These are phyloP conservation scores for Malus domestica DNA, from an alignment of 306 rosid species.

Conservation along the genomic window ASM211411v1 NC_041790.1:2847501-2848000, in stretches of 20 bases:
- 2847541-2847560: not conserved
- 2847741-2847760: not conserved
- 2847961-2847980: not conserved
- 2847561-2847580: constrained; percentile 6
- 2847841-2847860: not conserved
- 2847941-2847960: too few species aligned
- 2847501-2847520: not conserved
- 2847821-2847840: not conserved
- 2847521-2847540: not conserved
- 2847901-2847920: not conserved
- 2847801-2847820: not conserved
- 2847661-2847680: constrained; percentile 87
- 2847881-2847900: too few species aligned
- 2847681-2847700: constrained; percentile 46
- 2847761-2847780: not conserved
- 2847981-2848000: not conserved
- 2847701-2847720: not conserved
- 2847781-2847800: not conserved
- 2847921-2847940: not conserved
- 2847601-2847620: constrained; percentile 71
- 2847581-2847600: constrained; percentile 71
- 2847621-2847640: constrained; percentile 81
- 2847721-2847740: not conserved
- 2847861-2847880: not conserved
- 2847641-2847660: constrained; percentile 79